phyloP scores from a whole-genome alignment of 148 eudicot species.

The Simmondsia chinensis region DNA sequence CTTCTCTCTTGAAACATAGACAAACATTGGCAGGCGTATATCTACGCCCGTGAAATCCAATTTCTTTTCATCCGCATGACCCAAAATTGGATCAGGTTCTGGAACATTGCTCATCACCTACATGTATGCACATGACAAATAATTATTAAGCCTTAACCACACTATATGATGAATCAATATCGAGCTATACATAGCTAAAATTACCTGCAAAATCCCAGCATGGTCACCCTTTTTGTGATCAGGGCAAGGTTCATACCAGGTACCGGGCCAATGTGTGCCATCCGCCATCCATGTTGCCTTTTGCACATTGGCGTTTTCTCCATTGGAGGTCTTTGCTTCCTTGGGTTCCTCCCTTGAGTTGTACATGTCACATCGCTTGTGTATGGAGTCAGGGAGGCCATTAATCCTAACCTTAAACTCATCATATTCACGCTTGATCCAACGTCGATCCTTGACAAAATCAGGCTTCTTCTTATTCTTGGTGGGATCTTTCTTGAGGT shows the following conservation, averaged over 20 bases:
- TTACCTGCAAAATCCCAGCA: slow-evolving; percentile 84
- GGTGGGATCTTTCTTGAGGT: slow-evolving; percentile 57
- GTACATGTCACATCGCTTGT: slow-evolving; percentile 61
- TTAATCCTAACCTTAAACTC: slow-evolving; percentile 87
- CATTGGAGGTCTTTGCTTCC: slow-evolving; percentile 22
- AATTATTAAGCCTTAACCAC: no score
- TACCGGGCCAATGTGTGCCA: slow-evolving; percentile 93
- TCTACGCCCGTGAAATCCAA: slow-evolving; percentile 70
- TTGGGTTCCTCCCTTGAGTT: slow-evolving; percentile 43
- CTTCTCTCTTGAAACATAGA: slow-evolving; percentile 77
- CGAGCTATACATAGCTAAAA: no score
- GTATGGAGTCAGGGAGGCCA: slow-evolving; percentile 69
- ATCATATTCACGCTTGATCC: slow-evolving; percentile 94
- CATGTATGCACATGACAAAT: no score
- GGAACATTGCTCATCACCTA: slow-evolving; percentile 90
- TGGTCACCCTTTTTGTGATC: slow-evolving; percentile 87
- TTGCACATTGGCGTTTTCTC: slow-evolving; percentile 10
- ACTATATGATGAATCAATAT: no score
- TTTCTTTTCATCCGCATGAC: slow-evolving; percentile 42
- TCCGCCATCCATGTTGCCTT: slow-evolving; percentile 98
- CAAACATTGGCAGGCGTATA: slow-evolving; percentile 74
- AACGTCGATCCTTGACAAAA: slow-evolving; percentile 85
- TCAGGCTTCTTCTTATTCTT: slow-evolving; percentile 68
- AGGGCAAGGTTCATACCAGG: slow-evolving; percentile 45
- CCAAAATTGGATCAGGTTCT: slow-evolving; percentile 62